Base-by-base conservation (phyloP, 2,329 filamentous ascomycete species). In the Talaromyces sp. region DNA sequence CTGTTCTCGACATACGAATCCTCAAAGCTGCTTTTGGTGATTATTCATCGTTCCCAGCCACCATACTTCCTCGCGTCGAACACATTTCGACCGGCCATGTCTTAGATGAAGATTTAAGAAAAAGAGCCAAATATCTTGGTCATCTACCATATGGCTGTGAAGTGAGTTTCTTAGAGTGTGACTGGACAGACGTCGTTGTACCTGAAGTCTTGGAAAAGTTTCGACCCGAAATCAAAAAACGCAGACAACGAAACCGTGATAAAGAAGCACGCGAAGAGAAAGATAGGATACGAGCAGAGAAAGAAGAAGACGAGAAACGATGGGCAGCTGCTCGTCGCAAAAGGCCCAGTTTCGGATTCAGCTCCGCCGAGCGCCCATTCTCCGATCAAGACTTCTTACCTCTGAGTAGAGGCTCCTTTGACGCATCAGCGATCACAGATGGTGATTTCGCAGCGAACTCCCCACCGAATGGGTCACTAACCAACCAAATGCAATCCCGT, bases 91-190 rank as follows among this genome's bases (percentile, higher is more conserved):
- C 90, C 1, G 93, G 92, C 1, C 92, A 96, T 73, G 88, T 92
- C 5, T 87, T 97, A 5, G 93, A 97, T 70, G 93, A 97, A 72
- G 88, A 89, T 17, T 77, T 97, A 62, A 87, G 93, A 56, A 93
- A 90, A 74, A 87, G 92, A 37, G 89, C 91, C 63, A 96, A 95
- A 75, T 97, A 97, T 69, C 84, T 97, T 3, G 87, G 87, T 0
- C 93, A 97, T 76, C 83, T 97, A 6, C 93, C 93, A 0, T 88
- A 90, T 60, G 93, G 93, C n/a, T 97, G 93, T 75, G 90, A 96
- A 69, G 91, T 97, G 49, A 92, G 85, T 69, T 97, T 97, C 72
- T 78, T 97, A 1, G 93, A 97, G 78, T 97, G 93, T 73, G 93
- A 97, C 75, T 97, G 93, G 93, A 93, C 91, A 3, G 93, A 96